A percentile compares a stretch with the other conserved stretches of the same genome.
These are phyloP conservation scores for Entomortierella beljakovae DNA, from an alignment of 192 early-diverging fungal genomes.

Conservation along the genomic window DNA sequence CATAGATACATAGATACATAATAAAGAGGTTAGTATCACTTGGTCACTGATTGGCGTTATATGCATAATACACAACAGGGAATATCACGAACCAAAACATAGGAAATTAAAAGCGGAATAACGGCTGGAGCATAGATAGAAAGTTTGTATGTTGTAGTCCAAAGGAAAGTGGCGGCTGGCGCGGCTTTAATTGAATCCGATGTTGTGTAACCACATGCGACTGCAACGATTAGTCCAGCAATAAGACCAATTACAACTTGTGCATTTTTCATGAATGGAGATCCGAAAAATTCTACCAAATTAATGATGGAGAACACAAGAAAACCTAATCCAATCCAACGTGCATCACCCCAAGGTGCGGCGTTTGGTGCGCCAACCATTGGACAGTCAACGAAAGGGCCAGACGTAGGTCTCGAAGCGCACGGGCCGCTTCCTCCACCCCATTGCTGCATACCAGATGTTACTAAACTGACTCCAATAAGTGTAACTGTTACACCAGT, in stretches of 20 bases:
- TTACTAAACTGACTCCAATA: conserved; percentile 60
- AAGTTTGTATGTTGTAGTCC: conserved; percentile 61
- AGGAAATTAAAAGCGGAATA: conserved; percentile 61
- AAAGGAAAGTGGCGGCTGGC: conserved; percentile 61
- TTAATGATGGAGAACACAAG: conserved; percentile 61
- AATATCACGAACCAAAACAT: not conserved
- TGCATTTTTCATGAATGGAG: conserved; percentile 67
- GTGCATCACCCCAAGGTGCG: conserved; percentile 61
- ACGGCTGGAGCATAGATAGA: conserved; percentile 60
- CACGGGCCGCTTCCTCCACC: conserved; percentile 64
- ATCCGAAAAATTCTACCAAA: conserved; percentile 63
- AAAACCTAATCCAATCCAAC: conserved; percentile 64
- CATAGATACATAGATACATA: no score
- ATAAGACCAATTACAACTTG: conserved; percentile 62
- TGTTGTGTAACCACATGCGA: conserved; percentile 60
- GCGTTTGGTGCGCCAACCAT: conserved; percentile 55
- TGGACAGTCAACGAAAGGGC: conserved; percentile 50
- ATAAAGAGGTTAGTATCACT: no score
- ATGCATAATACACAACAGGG: no score
- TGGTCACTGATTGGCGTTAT: no score
- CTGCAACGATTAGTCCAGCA: conserved; percentile 65
- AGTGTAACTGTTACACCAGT: conserved; percentile 62
- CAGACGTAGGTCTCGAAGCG: conserved; percentile 32
- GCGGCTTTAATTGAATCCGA: conserved; percentile 54
- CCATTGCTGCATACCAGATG: conserved; percentile 60